Evolutionary conservation across 495 filamentous ascomycete genomes (phyloP), one percentile per base, ranked within the genome.

Genomic region (Beverwykella pulmonaria): DNA sequence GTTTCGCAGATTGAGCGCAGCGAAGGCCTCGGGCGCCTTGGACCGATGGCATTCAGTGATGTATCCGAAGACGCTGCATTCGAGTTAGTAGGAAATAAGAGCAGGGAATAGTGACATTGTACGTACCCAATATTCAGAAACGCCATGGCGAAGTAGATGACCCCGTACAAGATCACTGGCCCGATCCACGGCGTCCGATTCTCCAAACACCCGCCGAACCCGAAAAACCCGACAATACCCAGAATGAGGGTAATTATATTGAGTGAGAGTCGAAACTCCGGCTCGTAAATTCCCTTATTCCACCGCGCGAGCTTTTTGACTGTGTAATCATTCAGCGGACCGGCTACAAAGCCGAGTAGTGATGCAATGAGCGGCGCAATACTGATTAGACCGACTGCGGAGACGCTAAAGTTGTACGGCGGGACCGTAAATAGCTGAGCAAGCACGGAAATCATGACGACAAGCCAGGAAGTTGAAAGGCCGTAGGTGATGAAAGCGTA

Each of bases 341-440:
- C 79, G 1, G 80, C 74, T 1, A 76, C 55, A 12, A 77, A 22
- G 1, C 77, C 77, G 1, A 82, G 70, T 0, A 79, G 53, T 2
- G 75, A 75, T 0, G 78, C 79, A 20, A 82, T 75, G 29, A 82
- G 77, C 1, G 76, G 76, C 0, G 78, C 72, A 1, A 81, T 61
- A 47, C 79, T 79, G 17, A 79, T 79, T 2, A 78, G 72, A 15
- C 80, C 80, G 22, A 82, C 79, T 2, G 72, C 73, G 3, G 76
- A 74, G 8, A 79, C 77, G 0, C 78, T 80, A 53, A 82, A 79
- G 65, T 73, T 79, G 59, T 82, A 82, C 1, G 80, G 80, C 0
- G 80, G 76, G 0, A 75, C 79, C 0, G 79, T 79, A 71, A 82
- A 80, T 36, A 82, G 80, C 65, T 80, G 78, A 0, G 79, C 80